Evolutionary conservation across 768 basidiomycete genomes (phyloP).

Genomic region (Leccinum imitatum): DNA sequence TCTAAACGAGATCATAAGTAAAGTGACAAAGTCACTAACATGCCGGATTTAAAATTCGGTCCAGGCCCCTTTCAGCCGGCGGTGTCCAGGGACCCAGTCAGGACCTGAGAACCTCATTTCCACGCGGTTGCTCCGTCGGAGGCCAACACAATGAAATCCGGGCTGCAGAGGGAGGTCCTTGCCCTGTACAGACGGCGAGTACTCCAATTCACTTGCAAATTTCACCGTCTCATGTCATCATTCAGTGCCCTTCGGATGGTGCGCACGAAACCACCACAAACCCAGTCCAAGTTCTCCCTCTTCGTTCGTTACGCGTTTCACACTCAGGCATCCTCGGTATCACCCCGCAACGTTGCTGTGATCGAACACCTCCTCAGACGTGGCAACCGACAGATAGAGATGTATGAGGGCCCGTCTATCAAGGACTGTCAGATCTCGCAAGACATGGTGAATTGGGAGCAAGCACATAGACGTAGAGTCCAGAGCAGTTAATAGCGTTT

Average conservation of each 20-base stretch:
- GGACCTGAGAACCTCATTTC: constrained; percentile 6
- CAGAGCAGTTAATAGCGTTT: constrained; percentile 13
- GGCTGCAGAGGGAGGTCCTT: constrained; percentile 53
- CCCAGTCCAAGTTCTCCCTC: constrained; percentile 65
- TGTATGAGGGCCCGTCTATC: constrained; percentile 64
- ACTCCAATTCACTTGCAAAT: not conserved
- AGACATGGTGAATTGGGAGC: constrained; percentile 69
- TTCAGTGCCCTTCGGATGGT: constrained; percentile 75
- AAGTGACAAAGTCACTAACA: not conserved
- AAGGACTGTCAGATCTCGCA: constrained; percentile 74
- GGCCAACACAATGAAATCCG: constrained; percentile 36
- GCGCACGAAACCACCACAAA: constrained; percentile 57
- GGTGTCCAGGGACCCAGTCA: constrained; percentile 19
- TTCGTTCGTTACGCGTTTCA: constrained; percentile 71
- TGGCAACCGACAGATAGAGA: constrained; percentile 64
- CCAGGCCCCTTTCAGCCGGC: constrained; percentile 12
- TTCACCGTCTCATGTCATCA: constrained; percentile 4
- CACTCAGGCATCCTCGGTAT: constrained; percentile 56
- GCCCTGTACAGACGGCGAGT: constrained; percentile 55
- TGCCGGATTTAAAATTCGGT: constrained; percentile 5
- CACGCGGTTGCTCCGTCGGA: not conserved
- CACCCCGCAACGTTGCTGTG: constrained; percentile 63
- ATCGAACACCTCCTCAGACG: constrained; percentile 78
- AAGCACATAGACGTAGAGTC: constrained; percentile 19
- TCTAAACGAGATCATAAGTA: constrained; percentile 20